Evolutionary conservation across 2,329 filamentous ascomycete species (phyloP), one percentile per base, ranked within the genome.

Genomic region (Dissoconium aciculare): DNA sequence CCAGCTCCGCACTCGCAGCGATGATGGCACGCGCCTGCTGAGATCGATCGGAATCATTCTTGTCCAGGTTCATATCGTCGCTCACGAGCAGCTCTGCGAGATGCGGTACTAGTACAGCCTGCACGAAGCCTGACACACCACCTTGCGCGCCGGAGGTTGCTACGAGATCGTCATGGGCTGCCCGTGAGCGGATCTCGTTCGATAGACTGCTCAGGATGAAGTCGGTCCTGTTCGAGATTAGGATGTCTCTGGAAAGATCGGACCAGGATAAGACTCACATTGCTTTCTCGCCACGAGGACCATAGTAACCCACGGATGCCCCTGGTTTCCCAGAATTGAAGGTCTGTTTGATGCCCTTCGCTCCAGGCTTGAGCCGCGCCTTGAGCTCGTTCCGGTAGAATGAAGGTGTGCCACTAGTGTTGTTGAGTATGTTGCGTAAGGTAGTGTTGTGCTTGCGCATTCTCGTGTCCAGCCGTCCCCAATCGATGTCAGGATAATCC

Each of bases 61-160:
- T 35, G n/a, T 36, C 37, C 4, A 50, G 33, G 2, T 33, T 23
- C 41, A 52, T 40, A 30, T 57, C 54, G 23, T 56, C 50, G 36
- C 41, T 48, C 12, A 57, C 45, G 3, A 57, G 40, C 11, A 37
- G 32, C 19, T 50, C 33, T 4, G 51, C 52, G n/a, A 57, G 34
- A 35, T 57, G 53, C 1, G 54, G 53, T 17, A 55, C 51, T 2
- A 57, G 37, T 2, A 57, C 52, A 8, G 45, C 41, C 26, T 55
- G 51, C 6, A 55, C 45, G 30, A 49, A 55, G 0, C 52, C 52
- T 10, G 48, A 47, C 2, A 56, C 43, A 12, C 53, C 53, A 5
- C 53, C 53, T 17, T 44, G 40, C 3, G 49, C 42, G 9, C 52
- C 51, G 6, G 44, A 39, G 14, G 45, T 32, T 2, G 47, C 40